phyloP scores from a whole-genome alignment of 352 stramenopile genomes.

The Phytophthora pseudosyringae region DNA sequence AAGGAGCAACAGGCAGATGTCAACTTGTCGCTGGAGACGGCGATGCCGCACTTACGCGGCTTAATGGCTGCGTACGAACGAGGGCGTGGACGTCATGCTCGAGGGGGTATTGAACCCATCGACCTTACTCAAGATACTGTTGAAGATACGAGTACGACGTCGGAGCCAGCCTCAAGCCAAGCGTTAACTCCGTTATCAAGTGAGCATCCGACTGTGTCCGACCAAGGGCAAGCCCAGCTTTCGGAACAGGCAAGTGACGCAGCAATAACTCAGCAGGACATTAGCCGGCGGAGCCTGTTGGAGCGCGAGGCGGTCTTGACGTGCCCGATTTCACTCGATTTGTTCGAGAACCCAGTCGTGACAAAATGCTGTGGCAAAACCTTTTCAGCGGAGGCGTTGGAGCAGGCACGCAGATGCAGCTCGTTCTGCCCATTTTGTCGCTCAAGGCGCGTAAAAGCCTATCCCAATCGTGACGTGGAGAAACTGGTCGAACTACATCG shows the following conservation, averaged over 20 bases:
- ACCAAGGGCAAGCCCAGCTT: constrained; percentile 3
- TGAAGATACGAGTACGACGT: too few relatives aligned
- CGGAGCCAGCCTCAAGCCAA: not conserved
- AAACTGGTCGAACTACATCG: constrained; percentile 15
- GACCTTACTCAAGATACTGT: too few relatives aligned
- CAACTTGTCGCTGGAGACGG: too few relatives aligned
- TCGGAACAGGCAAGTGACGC: constrained; percentile 10
- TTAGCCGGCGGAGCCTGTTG: not conserved
- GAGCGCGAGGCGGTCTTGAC: constrained; percentile 16
- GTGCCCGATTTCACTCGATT: constrained; percentile 27
- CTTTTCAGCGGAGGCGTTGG: constrained; percentile 9
- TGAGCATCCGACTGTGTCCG: not conserved
- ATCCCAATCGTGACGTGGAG: constrained; percentile 17
- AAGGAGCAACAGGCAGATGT: too few relatives aligned
- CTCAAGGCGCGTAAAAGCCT: not conserved
- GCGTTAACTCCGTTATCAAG: too few relatives aligned
- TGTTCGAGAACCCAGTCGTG: constrained; percentile 20
- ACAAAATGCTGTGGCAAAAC: constrained; percentile 25
- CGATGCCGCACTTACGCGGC: not conserved
- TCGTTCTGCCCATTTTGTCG: constrained; percentile 20
- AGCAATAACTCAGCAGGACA: constrained; percentile 3
- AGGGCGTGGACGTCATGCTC: not conserved
- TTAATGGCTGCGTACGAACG: not conserved
- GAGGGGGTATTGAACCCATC: not conserved
- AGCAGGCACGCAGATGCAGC: not conserved